Percentiles rank a stretch among this genome's conserved stretches.
These are phyloP conservation scores for Neoboletus magnificus DNA, from an alignment of 768 basidiomycete genomes.

Conservation along the genomic window DNA sequence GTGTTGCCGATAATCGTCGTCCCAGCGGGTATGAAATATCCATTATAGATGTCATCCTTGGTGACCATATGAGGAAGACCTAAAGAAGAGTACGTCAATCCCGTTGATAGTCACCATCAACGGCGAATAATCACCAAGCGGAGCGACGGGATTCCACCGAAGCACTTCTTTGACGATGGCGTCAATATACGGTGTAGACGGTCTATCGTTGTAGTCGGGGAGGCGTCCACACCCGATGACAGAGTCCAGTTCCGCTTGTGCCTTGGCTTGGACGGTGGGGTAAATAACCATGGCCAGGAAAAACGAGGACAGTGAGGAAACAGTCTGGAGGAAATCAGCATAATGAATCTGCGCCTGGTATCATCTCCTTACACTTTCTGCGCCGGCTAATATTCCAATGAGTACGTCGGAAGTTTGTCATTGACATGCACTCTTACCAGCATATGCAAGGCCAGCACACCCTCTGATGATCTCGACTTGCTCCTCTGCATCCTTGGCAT, in stretches of 20 bases:
- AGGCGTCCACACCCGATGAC: conserved; percentile 28
- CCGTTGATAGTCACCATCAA: conserved; percentile 8
- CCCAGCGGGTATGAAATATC: conserved; percentile 33
- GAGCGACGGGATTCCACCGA: conserved; percentile 34
- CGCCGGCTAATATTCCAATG: conserved; percentile 32
- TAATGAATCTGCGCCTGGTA: neutral
- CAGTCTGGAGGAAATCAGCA: conserved; percentile 20
- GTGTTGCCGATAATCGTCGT: conserved; percentile 58
- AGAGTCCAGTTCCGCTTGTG: conserved; percentile 28
- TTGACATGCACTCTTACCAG: conserved; percentile 30
- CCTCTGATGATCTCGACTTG: conserved; percentile 37
- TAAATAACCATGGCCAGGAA: conserved; percentile 31
- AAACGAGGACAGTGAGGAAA: conserved; percentile 30
- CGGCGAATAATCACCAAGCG: conserved; percentile 27
- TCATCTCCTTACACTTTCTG: conserved; percentile 32
- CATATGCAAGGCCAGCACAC: conserved; percentile 47
- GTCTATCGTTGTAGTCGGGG: conserved; percentile 31
- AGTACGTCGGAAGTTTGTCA: conserved; percentile 1
- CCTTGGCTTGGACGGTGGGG: conserved; percentile 28
- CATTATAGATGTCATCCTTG: conserved; percentile 29
- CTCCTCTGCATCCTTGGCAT: conserved; percentile 9
- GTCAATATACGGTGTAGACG: conserved; percentile 24
- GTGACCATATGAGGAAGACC: conserved; percentile 34
- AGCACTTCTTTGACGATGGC: conserved; percentile 32
- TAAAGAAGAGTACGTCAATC: conserved; percentile 10